phyloP scores from a whole-genome alignment of 78 protist genomes.

The Dictyostelium firmibasis region DNA sequence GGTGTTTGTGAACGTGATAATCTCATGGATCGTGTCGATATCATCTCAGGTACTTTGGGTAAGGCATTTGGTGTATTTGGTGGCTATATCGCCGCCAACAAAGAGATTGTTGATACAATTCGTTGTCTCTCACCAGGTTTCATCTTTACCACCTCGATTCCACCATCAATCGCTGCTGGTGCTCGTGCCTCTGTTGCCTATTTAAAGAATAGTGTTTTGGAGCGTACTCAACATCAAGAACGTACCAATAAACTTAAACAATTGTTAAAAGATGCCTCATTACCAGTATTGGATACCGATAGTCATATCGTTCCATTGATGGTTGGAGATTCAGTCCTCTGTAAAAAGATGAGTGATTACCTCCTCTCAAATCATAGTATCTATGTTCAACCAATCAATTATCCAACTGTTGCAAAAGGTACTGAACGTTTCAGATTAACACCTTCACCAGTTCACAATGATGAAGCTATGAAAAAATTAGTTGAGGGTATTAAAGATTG shows the following conservation, averaged over 20 bases:
- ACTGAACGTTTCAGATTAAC: constrained; percentile 91
- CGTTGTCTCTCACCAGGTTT: constrained; percentile 93
- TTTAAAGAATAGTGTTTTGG: constrained; percentile 73
- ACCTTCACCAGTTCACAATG: constrained; percentile 91
- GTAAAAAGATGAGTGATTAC: constrained; percentile 84
- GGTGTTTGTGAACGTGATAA: constrained; percentile 91
- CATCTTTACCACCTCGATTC: constrained; percentile 96
- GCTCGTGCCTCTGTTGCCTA: constrained; percentile 89
- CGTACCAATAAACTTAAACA: constrained; percentile 70
- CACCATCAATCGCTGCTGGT: constrained; percentile 95
- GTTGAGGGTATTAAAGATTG: constrained; percentile 67
- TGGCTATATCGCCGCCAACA: constrained; percentile 92
- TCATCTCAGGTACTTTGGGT: constrained; percentile 95
- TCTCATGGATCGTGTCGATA: constrained; percentile 84
- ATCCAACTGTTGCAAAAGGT: constrained; percentile 95
- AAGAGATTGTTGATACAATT: constrained; percentile 86
- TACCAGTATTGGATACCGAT: constrained; percentile 86
- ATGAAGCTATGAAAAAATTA: constrained; percentile 69
- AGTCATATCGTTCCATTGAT: constrained; percentile 93
- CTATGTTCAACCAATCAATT: constrained; percentile 96
- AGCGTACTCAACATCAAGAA: constrained; percentile 78
- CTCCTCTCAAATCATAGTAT: constrained; percentile 83
- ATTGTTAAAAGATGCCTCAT: constrained; percentile 74
- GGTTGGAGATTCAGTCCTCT: constrained; percentile 90
- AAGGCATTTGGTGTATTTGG: constrained; percentile 94